Evolutionary conservation across 164 flowering plant genomes (phyloP), one percentile per base, ranked within the genome.

Genomic region (Warburgia ugandensis): DNA sequence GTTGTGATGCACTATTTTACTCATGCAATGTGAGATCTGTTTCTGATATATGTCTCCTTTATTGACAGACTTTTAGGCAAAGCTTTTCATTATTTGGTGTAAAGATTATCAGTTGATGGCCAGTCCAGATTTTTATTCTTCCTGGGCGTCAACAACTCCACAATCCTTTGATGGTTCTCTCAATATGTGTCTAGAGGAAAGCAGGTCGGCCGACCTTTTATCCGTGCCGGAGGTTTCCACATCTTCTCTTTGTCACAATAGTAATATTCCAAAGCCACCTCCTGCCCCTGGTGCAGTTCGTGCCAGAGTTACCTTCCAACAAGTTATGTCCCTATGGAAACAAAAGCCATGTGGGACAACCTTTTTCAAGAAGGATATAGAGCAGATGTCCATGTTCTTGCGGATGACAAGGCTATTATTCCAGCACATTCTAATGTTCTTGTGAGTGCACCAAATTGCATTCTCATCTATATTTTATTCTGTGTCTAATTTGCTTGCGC

Each of bases 351-450:
- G 36, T 83, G 95, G 95, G 86, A 83, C 61, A 73, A 49, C 49
- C 68, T 86, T 47, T 83, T 83, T 66, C 67, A 50, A 52, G 75
- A 81, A 53, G 86, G 77, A 46, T 64, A 49, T 63, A 80, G 66
- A 50, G 80, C 91, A 28, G 86, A 86, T 73, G 83, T 86, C 8
- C 59, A 57, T 43, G 38, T 83, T 43, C 19, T 76, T 17, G 66
- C 88, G 0, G 75, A 72, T 14, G 60, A 72, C 11, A 54, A 54
- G 20, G 55, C 60, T 19, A 56, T 59, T 43, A 64, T 83, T 67
- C 76, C 65, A 11, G 86, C 95, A 31, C 91, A 86, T 69, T 78
- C 62, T 21, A 63, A 48, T 61, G 60, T 83, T 63, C 73, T 83
- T 70, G 95, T 86, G 56, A 71, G 83, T 66, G 26, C 29, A 40